These are phyloP conservation scores for Chaetomiaceae sp. DNA, from an alignment of 2,329 filamentous ascomycete species.

Conservation along the genomic window DNA sequence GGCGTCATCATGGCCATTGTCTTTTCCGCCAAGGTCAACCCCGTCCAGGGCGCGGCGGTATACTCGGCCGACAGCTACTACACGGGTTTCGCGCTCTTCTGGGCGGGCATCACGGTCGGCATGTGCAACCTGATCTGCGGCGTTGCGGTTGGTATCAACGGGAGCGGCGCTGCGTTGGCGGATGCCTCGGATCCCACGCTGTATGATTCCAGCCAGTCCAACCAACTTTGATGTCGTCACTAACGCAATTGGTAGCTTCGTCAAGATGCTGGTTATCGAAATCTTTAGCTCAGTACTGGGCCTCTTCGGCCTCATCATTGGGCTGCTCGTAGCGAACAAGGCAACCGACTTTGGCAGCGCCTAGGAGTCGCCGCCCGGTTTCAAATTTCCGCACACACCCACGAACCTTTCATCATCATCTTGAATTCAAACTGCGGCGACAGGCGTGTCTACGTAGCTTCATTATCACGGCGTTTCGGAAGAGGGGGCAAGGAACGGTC, in stretches of 20 bases:
- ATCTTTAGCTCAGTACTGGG: constrained; percentile 98
- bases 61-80: constrained; percentile 81
- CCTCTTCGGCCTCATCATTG: constrained; percentile 93
- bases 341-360: constrained; percentile 64
- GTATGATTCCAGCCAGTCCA: constrained; percentile 49
- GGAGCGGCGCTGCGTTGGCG: constrained; percentile 89
- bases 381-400: constrained; percentile 3
- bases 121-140: constrained; percentile 95
- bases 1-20: constrained; percentile 99
- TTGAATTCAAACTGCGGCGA: constrained; percentile 22
- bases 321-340: constrained; percentile 81
- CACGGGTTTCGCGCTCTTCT: constrained; percentile 93
- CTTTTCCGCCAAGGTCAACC: constrained; percentile 81
- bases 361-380: background rate
- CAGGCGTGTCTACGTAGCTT: constrained; percentile 26
- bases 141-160: constrained; percentile 96
- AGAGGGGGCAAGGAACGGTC: constrained; percentile 22
- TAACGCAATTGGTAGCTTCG: constrained; percentile 71
- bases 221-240: constrained; percentile 24
- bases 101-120: constrained; percentile 90
- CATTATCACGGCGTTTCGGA: constrained; percentile 27
- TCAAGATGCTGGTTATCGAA: constrained; percentile 98
- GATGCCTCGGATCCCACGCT: constrained; percentile 89
- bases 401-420: constrained; percentile 1
- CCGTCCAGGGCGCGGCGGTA: constrained; percentile 58